Conservation (phyloP, 2,329 filamentous ascomycete species). For the Neoscytalidium dimidiatum region DNA sequence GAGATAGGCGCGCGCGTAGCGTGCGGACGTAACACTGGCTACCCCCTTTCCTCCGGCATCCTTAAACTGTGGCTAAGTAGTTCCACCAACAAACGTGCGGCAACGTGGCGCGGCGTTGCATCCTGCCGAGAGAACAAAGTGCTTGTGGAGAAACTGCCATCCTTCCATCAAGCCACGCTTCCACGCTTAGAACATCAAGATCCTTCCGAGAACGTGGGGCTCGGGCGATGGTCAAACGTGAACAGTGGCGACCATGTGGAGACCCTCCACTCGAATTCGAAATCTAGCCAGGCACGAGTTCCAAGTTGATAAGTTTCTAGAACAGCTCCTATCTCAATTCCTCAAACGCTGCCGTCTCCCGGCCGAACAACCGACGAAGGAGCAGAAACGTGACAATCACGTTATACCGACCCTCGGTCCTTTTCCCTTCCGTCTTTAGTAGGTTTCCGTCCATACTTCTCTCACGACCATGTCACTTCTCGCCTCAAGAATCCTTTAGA, state of each 20-base stretch:
- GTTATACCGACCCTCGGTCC: not conserved
- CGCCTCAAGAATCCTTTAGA: not conserved
- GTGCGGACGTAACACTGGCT: too few species aligned
- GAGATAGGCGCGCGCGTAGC: not conserved
- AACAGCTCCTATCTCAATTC: not conserved
- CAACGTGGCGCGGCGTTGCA: not conserved
- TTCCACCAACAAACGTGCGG: not conserved
- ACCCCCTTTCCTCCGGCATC: not conserved
- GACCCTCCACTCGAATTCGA: too few species aligned
- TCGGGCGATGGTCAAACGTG: not conserved
- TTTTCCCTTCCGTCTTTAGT: not conserved
- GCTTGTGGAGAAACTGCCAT: not conserved
- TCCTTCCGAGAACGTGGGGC: too few species aligned
- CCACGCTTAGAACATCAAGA: too few species aligned
- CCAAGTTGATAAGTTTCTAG: too few species aligned
- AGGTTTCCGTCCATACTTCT: not conserved
- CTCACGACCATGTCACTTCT: not conserved
- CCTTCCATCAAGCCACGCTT: too few species aligned
- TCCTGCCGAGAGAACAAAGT: not conserved
- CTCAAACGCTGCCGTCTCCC: not conserved
- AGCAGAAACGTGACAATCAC: not conserved
- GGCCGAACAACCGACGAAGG: not conserved
- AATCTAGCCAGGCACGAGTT: too few species aligned
- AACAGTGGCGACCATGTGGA: not conserved
- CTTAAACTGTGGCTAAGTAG: not conserved